Evolutionary conservation across 306 rosid species (phyloP), one percentile per base, ranked within the genome.

Genomic region (Prinsepia uniflora): DNA sequence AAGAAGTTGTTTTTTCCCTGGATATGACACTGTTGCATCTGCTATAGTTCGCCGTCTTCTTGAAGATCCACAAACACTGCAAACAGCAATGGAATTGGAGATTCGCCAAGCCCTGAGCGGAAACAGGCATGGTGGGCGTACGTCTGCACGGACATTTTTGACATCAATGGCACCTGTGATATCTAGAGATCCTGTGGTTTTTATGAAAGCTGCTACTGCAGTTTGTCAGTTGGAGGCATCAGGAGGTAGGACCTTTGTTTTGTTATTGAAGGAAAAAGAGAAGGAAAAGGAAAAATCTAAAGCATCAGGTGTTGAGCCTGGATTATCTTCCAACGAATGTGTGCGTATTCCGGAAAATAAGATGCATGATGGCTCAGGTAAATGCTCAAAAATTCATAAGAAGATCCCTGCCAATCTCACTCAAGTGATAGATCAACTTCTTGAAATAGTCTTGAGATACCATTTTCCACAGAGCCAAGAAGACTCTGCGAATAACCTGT

Each of bases 11-110:
- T 87, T 95, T 79, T 95, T 95, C 85, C 96, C 96, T 73, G 97
- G 99, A 72, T 95, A 89, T 86, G 99, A 95, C 76, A 80, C 95
- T 77, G 89, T 95, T 81, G 99, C 90, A 62, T 89, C 99, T 74
- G 91, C 96, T 77, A 89, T 95, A 74, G 96, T 95, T 68, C 92
- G 96, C 15, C 99, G 91, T 87, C 97, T 95, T 64, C 96, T 95
- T 69, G 99, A 95, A 86, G 99, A 95, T 82, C 99, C 96, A 24
- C 99, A 95, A 65, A 95, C 99, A 20, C 86, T 95, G 72, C 99
- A 95, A 83, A 86, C 86, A 50, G 97, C 97, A 43, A 95, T 95
- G 97, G 99, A 95, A 70, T 86, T 86, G 84, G 99, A 91, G 83
- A 91, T 95, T 78, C 86, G 91, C 0, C 99, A 95, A 80, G 81